Base-by-base conservation (phyloP, 495 filamentous ascomycete genomes). In the Aspergillus carlsbadensis region DNA sequence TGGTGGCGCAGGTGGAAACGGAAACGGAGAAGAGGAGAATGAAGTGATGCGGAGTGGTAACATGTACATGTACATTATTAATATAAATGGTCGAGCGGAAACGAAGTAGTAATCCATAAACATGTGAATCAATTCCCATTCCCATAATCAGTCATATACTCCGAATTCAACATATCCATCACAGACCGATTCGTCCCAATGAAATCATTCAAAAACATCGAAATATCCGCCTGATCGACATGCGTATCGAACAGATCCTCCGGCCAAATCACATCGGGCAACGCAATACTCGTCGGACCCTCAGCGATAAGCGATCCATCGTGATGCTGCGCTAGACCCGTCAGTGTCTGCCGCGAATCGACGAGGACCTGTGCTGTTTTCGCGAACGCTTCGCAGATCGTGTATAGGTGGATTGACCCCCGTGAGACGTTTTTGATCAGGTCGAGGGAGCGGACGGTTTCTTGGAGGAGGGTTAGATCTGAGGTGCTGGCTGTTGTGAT, bases 171-270 rank as follows among this genome's bases (percentile, higher is more conserved):
- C 41, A 67, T 61, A 46, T 63, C 65, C 62, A 67, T 63, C 11
- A 62, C 62, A 8, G 62, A 62, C 42, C 65, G 46, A 10, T 61
- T 61, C 5, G 62, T 51, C 0, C 65, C 62, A 21, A 67, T 59
- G 41, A 67, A 67, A 11, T 67, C 62, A 26, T 67, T 67, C 49
- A 67, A 33, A 17, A 67, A 67, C 56, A 65, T 56, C 14, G 59
- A 63, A 24, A 67, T 65, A 21, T 65, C 65, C 14, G 53, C 52
- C 21, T 62, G 60, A 21, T 58, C 62, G 47, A 64, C 58, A 18
- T 45, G 46, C 0, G 33, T 54, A 10, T 61, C 64, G 17, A 61
- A 59, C 15, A 55, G 57, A 24, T 63, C 47, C 21, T 65, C 62
- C 6, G 65, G 59, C 65, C 65, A 63, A 4, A 57, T 47, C 14